Evolutionary conservation across 2,329 filamentous ascomycete genomes (phyloP), one percentile per base, ranked within the genome.

Genomic region (Lachnellula suecica): DNA sequence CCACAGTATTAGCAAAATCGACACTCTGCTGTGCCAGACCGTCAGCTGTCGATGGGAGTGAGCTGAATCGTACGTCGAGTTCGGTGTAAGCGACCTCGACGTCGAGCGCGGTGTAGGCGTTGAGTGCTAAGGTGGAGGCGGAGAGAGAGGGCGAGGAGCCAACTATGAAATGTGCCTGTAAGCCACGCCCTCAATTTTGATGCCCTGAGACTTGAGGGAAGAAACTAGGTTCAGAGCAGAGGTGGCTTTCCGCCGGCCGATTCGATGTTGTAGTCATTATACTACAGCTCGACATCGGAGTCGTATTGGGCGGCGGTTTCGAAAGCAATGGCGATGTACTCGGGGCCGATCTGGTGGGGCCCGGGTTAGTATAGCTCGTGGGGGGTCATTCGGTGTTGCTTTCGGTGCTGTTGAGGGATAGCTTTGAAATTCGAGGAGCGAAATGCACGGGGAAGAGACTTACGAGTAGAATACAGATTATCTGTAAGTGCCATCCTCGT

Each of bases 1-100:
- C 43, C 7, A 66, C 60, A 2, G 59, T 58, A 25, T 59, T 65
- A 25, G 49, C 72, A 54, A 81, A 84, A 42, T 79, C 76, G 17
- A 62, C 60, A 1, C 73, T 74, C 67, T 85, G 81, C 23, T 72
- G 71, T 15, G 66, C 63, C 17, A 74, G 64, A 25, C 70, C 71
- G 1, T 70, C 62, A 1, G 65, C 62, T 3, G 68, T 73, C 3
- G 75, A 66, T 0, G 82, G 79, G 11, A 83, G 65, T 4, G 63
- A 64, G 2, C 49, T 47, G 50, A 78, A 75, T 25, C 82, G 73
- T 55, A 86, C 79, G 61, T 86, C 83, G 15, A 86, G 71, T 69
- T 87, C 83, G 1, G 83, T 85, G 66, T 82, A 77, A 7, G 81
- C 80, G 9, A 84, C 79, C 57, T 86, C 82, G 4, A 83, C 70